Base-by-base conservation (phyloP, 1,284 basidiomycete genomes). In the Ceratobasidium sp. region DNA sequence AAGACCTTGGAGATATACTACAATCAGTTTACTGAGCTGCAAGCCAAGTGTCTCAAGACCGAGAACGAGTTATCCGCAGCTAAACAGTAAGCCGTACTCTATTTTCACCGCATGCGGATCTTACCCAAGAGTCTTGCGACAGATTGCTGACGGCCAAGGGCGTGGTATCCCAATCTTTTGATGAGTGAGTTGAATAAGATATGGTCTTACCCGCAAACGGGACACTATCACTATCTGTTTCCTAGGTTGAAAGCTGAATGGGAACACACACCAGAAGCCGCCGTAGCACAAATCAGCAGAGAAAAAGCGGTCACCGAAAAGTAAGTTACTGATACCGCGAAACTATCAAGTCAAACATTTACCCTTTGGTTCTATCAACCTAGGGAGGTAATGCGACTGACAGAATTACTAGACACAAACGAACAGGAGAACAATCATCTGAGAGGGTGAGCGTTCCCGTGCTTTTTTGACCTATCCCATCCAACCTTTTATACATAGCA, bases 111-210 rank as follows among this genome's bases (percentile, higher is more conserved):
- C 52, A 14, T 35, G 43, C 6, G 8, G 23, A 32, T n/a, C 3
- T 58, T 21, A 35, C 5, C 32, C 13, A 32, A 16, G 35, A 38
- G 6, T 11, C 6, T 8, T 44, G 9, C 23, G n/a, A 38, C 32
- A 69, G 66, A 32, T 54, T 26, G 21, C 54, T 69, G 23, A 47
- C 30, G 35, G 66, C 52, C 6, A 57, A 69, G 30, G 43, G 32
- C 32, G 23, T 13, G 21, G 21, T 21, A 2, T 41, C 32, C 13
- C 47, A 26, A 14, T 41, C 54, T n/a, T 21, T 41, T 35, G n/a
- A 50, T 8, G 38, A 54, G 66, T 69, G 23, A 26, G 64, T 35
- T 32, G 35, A 38, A 5, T 38, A 11, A 38, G 35, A 4, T 38
- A 38, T 38, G 35, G 35, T 38, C 35, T 4, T 38, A 38, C 35